A percentile compares a stretch with the other conserved stretches of the same genome.
Conservation (phyloP, 805 yeast species). For the Wilhelminamyces savonicus region DNA sequence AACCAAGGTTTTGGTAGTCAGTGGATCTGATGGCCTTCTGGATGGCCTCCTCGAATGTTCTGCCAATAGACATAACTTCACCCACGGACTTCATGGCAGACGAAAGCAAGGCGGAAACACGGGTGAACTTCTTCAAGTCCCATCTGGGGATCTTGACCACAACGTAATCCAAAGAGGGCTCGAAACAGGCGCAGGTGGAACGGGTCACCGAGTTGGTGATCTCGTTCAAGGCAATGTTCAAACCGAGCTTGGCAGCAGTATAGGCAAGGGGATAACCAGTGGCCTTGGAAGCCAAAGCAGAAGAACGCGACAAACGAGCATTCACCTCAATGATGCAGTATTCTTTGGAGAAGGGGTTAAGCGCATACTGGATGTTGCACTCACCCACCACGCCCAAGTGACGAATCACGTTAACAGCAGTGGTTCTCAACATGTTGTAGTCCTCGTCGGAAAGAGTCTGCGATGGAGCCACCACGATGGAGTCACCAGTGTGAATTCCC, state of each 20-base stretch:
- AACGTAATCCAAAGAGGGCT: constrained; percentile 94
- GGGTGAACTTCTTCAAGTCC: constrained; percentile 93
- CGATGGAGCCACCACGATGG: constrained; percentile 97
- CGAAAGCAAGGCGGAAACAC: constrained; percentile 81
- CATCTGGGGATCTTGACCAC: constrained; percentile 98
- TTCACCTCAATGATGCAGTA: constrained; percentile 97
- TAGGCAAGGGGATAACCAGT: constrained; percentile 98
- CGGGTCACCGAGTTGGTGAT: constrained; percentile 90
- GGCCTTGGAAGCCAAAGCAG: constrained; percentile 98
- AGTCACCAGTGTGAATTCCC: constrained; percentile 98
- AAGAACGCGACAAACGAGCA: constrained; percentile 95
- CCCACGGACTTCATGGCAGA: constrained; percentile 98
- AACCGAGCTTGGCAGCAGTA: constrained; percentile 95
- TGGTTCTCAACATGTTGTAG: constrained; percentile 94
- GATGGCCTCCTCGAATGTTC: constrained; percentile 95
- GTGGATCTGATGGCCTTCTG: constrained; percentile 97
- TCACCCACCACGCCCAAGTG: constrained; percentile 99
- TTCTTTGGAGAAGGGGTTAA: constrained; percentile 88
- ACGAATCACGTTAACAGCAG: constrained; percentile 95
- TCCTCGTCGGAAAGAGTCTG: constrained; percentile 96
- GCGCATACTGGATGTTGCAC: constrained; percentile 96
- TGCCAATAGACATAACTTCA: constrained; percentile 96
- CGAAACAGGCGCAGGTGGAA: constrained; percentile 93
- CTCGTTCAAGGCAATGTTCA: constrained; percentile 86
- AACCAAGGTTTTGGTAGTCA: constrained; percentile 93